Evolutionary conservation across 2,329 filamentous ascomycete genomes (phyloP).

Genomic region (Penicillium sp.): DNA sequence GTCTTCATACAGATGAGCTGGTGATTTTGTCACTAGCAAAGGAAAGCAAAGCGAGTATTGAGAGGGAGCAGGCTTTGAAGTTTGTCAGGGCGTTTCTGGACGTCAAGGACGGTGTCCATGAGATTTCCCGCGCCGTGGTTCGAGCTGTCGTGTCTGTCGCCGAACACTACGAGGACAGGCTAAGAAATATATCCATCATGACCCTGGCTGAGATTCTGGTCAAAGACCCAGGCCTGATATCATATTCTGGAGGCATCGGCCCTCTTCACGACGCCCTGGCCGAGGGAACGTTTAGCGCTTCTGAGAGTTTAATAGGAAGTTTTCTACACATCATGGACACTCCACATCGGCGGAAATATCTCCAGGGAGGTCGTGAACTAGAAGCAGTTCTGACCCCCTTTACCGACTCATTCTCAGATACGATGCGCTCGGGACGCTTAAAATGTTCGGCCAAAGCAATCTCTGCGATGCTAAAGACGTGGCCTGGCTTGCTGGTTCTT

Average conservation of each 20-base stretch:
- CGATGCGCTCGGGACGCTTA: slow-evolving; percentile 59
- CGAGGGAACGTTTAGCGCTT: slow-evolving; percentile 87
- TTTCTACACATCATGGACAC: slow-evolving; percentile 87
- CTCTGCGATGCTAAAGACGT: slow-evolving; percentile 82
- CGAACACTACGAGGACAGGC: slow-evolving; percentile 76
- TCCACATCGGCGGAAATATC: slow-evolving; percentile 71
- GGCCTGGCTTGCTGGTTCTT: slow-evolving; percentile 85
- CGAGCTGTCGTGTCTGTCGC: slow-evolving; percentile 88
- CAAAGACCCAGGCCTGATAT: slow-evolving; percentile 74
- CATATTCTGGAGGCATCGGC: slow-evolving; percentile 77
- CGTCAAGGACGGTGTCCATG: slow-evolving; percentile 84
- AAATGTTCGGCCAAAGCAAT: slow-evolving; percentile 93
- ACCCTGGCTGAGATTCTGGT: slow-evolving; percentile 90
- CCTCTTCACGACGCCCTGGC: slow-evolving; percentile 87
- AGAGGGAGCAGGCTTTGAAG: slow-evolving; percentile 94
- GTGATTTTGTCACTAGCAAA: slow-evolving; percentile 91
- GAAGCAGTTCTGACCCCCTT: slow-evolving; percentile 89
- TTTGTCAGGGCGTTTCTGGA: slow-evolving; percentile 94
- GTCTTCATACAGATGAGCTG: slow-evolving; percentile 84
- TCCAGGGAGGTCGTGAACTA: slow-evolving; percentile 85
- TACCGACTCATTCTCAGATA: slow-evolving; percentile 67
- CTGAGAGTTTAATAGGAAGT: slow-evolving; percentile 81
- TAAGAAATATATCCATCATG: slow-evolving; percentile 86
- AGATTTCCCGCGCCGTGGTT: slow-evolving; percentile 82
- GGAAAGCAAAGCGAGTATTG: slow-evolving; percentile 93